These are phyloP conservation scores for Cutaneotrichosporon cutaneum DNA, from an alignment of 1,284 basidiomycete species.

Conservation along the genomic window DNA sequence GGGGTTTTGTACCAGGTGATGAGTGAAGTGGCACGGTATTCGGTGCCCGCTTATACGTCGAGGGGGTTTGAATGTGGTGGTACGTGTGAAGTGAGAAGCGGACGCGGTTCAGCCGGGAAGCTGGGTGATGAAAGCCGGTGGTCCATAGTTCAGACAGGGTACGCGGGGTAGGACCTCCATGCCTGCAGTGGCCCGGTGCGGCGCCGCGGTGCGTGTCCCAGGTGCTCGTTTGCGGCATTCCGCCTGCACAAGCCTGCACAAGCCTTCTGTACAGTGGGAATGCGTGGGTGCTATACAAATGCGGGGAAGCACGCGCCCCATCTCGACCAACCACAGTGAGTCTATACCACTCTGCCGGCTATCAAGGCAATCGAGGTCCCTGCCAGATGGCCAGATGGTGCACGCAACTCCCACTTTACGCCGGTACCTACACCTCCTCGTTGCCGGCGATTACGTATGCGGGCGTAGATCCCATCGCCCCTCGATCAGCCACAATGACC, in stretches of 20 bases:
- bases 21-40: constrained; percentile 5
- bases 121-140: not conserved
- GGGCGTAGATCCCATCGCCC: too few relatives aligned
- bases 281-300: not conserved
- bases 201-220: too few relatives aligned
- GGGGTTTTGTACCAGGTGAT: not conserved
- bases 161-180: not conserved
- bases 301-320: not conserved
- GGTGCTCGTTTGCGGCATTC: not conserved
- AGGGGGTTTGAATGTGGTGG: not conserved
- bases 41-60: not conserved
- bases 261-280: too few relatives aligned
- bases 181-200: not conserved
- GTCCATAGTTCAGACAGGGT: not conserved
- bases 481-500: not conserved
- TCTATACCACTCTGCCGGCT: not conserved
- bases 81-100: constrained; percentile 1
- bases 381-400: too few relatives aligned
- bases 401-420: not conserved
- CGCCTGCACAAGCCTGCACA: not conserved
- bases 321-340: not conserved
- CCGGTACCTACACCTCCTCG: not conserved
- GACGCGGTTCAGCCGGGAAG: constrained; percentile 7
- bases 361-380: too few relatives aligned
- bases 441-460: not conserved